Evolutionary conservation across 2,329 filamentous ascomycete genomes (phyloP), one percentile per base, ranked within the genome.

Genomic region (Ceratocystis destructans): DNA sequence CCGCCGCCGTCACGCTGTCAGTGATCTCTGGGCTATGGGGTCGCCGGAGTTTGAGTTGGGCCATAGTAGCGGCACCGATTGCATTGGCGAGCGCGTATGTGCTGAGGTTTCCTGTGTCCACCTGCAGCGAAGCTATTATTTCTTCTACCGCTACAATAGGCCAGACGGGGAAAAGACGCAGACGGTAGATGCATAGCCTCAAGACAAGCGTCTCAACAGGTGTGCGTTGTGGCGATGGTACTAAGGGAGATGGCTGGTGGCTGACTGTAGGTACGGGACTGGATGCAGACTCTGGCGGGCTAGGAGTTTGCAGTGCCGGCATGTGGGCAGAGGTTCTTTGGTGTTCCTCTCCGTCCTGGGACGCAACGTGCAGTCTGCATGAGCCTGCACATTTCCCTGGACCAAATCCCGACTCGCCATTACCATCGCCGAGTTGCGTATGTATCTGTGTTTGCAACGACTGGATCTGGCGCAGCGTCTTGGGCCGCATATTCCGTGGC

Each of bases 151-250:
- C 75, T 53, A 81, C 75, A 46, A 82, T 77, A 28, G 79, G 79
- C 79, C 79, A 82, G 2, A 82, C 77, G 0, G 80, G 79, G 63
- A 79, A 82, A 59, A 82, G 72, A 12, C 79, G 77, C n/a, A 79
- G 74, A 2, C 77, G 76, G 69, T 80, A 82, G 61, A 79, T 73
- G 68, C 78, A 78, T 3, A 81, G 72, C 1, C 64, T 64, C 6
- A 64, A 41, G 3, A 66, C 63, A 20, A 62, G 31, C 7, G 37
- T 50, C 31, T 63, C 68, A 5, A 57, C 25, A 5, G 64, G 59
- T 3, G 64, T 66, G 5, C 57, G 62, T 25, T n/a, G 62, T 33
- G 20, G 5, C 2, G 55, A 10, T 20, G 61, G 15, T 20, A 12
- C 22, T 1, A 25, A 7, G 4, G 50, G 20, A 12, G 50, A 55